These are phyloP conservation scores for Perkinsus chesapeaki DNA, from an alignment of 169 alveolate species.

Conservation along the genomic window DNA sequence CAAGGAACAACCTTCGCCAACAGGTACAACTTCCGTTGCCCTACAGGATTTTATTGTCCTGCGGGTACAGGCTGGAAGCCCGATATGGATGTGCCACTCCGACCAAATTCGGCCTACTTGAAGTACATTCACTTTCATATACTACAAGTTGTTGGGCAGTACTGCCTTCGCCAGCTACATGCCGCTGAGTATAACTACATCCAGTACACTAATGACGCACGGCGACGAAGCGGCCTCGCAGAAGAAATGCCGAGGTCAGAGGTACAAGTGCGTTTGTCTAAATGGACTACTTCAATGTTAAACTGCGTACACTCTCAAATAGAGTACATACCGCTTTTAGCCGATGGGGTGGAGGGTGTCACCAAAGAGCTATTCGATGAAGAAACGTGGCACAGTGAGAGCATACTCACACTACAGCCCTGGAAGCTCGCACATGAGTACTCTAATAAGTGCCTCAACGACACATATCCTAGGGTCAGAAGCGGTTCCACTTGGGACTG, in stretches of 20 bases:
- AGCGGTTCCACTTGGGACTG: neutral
- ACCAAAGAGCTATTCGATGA: neutral
- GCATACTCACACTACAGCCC: neutral
- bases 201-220: neutral
- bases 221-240: neutral
- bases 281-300: neutral
- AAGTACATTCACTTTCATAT: neutral
- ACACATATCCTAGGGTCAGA: neutral
- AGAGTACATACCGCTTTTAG: neutral
- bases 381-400: neutral
- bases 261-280: neutral
- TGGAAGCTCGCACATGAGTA: neutral
- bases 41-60: slow-evolving; percentile 14
- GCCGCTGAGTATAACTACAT: neutral
- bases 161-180: neutral
- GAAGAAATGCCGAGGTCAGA: neutral
- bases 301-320: neutral
- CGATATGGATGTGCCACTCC: neutral
- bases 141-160: slow-evolving; percentile 10
- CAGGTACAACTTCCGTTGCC: slow-evolving; percentile 19
- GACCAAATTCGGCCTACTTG: neutral
- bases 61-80: slow-evolving; percentile 11
- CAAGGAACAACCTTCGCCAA: neutral
- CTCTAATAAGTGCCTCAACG: neutral
- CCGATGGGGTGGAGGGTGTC: neutral